A percentile compares a stretch with the other conserved stretches of the same genome.
These are phyloP conservation scores for Cordyceps javanica DNA, from an alignment of 2,329 filamentous ascomycete genomes.

Conservation along the genomic window DNA sequence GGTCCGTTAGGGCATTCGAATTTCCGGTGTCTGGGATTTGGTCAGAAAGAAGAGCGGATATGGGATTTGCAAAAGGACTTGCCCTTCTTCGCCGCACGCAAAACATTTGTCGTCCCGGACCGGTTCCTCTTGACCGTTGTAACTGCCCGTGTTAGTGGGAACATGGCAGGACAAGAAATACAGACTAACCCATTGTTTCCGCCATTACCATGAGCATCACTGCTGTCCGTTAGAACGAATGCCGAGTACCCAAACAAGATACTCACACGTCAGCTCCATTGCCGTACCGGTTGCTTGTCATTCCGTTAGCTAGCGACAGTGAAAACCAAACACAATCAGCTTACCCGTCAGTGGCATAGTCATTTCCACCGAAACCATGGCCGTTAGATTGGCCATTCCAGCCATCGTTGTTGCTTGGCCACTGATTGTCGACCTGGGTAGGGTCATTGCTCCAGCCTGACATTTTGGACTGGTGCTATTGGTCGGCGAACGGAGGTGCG, in stretches of 20 bases:
- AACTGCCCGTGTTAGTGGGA: slow-evolving; percentile 1
- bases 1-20: slow-evolving; percentile 30
- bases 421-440: slow-evolving; percentile 1
- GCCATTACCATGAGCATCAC: not conserved
- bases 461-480: not conserved
- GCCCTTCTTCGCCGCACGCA: slow-evolving; percentile 32
- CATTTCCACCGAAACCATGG: not conserved
- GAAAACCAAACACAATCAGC: not conserved
- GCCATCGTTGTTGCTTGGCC: not conserved
- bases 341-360: not conserved
- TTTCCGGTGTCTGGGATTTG: slow-evolving; percentile 22
- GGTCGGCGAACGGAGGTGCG: too few relatives aligned
- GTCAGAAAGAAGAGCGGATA: not conserved
- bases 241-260: not conserved
- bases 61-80: slow-evolving; percentile 2
- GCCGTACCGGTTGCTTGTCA: not conserved
- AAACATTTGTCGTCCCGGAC: slow-evolving; percentile 27
- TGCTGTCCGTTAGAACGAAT: not conserved
- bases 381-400: not conserved
- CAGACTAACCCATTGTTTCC: not conserved
- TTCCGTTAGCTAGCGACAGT: not conserved
- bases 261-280: not conserved
- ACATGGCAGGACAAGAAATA: not conserved
- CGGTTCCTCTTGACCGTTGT: slow-evolving; percentile 14
- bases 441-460: not conserved